These are phyloP conservation scores for Gnaphalium uliginosum DNA, from an alignment of 129 eudicot genomes.

Conservation along the genomic window DNA sequence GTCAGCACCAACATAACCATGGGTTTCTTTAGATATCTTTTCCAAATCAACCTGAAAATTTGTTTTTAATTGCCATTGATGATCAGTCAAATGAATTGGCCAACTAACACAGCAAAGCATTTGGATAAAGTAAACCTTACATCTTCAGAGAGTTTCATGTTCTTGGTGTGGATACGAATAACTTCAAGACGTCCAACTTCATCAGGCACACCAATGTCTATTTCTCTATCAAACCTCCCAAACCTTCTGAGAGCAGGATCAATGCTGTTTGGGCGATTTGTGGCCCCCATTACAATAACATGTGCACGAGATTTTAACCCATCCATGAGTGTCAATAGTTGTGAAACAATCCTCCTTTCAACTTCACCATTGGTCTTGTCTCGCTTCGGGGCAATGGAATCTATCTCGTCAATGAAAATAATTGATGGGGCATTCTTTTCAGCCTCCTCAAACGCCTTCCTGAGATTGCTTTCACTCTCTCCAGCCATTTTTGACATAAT, in stretches of 20 bases:
- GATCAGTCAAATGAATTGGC: background rate
- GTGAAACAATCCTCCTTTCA: slow-evolving; percentile 81
- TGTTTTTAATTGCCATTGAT: slow-evolving; percentile 36
- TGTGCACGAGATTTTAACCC: slow-evolving; percentile 77
- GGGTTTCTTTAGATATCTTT: slow-evolving; percentile 65
- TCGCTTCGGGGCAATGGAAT: slow-evolving; percentile 83
- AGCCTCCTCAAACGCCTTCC: slow-evolving; percentile 91
- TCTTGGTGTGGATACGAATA: slow-evolving; percentile 74
- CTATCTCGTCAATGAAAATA: slow-evolving; percentile 80
- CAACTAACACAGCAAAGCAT: slow-evolving; percentile 4
- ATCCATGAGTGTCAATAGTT: slow-evolving; percentile 77
- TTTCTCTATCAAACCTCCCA: slow-evolving; percentile 80
- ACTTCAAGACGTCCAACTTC: slow-evolving; percentile 86
- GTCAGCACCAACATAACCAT: slow-evolving; percentile 78
- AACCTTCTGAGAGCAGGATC: slow-evolving; percentile 82
- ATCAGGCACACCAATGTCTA: slow-evolving; percentile 87
- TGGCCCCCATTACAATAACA: slow-evolving; percentile 87
- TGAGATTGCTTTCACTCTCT: slow-evolving; percentile 82
- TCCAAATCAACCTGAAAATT: slow-evolving; percentile 76
- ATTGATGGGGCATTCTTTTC: slow-evolving; percentile 88
- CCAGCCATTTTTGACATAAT: slow-evolving; percentile 86
- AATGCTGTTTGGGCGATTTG: slow-evolving; percentile 82
- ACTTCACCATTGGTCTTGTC: slow-evolving; percentile 87
- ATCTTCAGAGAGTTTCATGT: slow-evolving; percentile 80
- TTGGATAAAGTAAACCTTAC: slow-evolving; percentile 28